A percentile compares a stretch with the other conserved stretches of the same genome.
These are phyloP conservation scores for Ramaria sp. DNA, from an alignment of 768 basidiomycete genomes.

Conservation along the genomic window DNA sequence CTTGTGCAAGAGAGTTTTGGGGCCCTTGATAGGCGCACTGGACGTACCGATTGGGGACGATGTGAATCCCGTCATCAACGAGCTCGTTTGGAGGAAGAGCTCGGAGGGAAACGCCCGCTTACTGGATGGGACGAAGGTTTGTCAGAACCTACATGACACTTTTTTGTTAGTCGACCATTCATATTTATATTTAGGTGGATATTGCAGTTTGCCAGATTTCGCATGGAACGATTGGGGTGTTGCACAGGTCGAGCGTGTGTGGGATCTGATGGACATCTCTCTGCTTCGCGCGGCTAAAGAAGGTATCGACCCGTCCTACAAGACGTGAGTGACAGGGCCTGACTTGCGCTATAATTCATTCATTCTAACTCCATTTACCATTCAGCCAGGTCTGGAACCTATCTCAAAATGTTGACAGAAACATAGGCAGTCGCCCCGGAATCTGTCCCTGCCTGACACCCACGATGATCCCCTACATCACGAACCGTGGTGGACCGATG, in stretches of 20 bases:
- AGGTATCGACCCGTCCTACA: slow-evolving; percentile 78
- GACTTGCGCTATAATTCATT: no score
- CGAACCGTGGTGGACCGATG: slow-evolving; percentile 93
- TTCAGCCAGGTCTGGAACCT: slow-evolving; percentile 86
- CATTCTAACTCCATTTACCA: slow-evolving; percentile 11
- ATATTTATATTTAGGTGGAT: slow-evolving; percentile 36
- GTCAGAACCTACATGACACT: slow-evolving; percentile 12
- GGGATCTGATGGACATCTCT: slow-evolving; percentile 92
- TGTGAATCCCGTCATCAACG: slow-evolving; percentile 90
- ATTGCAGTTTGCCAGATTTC: slow-evolving; percentile 77
- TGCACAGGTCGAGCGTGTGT: slow-evolving; percentile 89
- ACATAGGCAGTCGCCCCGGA: slow-evolving; percentile 69
- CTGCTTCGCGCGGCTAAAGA: slow-evolving; percentile 69
- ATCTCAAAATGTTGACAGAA: slow-evolving; percentile 92
- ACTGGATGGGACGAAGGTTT: slow-evolving; percentile 90
- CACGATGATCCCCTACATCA: slow-evolving; percentile 93
- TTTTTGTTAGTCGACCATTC: background rate
- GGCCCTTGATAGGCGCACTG: slow-evolving; percentile 53
- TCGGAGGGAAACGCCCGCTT: slow-evolving; percentile 76
- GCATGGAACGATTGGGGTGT: slow-evolving; percentile 92
- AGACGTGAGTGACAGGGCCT: slow-evolving; percentile 49
- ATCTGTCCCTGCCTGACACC: slow-evolving; percentile 92
- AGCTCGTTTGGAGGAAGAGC: slow-evolving; percentile 68
- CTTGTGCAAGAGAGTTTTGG: slow-evolving; percentile 61
- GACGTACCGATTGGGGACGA: slow-evolving; percentile 81